Percentiles rank a stretch among this genome's conserved stretches.
Conservation (phyloP, 2,329 filamentous ascomycete species). For the Hymenotorrendiella dingleyae region DNA sequence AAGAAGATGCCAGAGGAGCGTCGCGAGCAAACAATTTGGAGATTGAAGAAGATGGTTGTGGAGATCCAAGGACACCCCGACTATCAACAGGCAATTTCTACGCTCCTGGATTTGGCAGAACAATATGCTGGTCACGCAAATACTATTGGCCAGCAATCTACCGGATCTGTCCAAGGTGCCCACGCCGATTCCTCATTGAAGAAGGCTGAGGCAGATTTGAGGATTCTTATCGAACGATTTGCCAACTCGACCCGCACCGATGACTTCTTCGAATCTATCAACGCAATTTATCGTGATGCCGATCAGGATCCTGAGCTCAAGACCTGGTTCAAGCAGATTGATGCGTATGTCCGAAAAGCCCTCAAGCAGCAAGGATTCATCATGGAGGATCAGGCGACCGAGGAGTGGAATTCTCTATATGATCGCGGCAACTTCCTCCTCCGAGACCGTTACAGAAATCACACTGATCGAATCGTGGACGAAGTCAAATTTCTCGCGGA, state of each 20-base stretch:
- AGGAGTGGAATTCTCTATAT: constrained; percentile 79
- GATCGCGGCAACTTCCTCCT: constrained; percentile 82
- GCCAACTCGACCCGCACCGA: constrained; percentile 89
- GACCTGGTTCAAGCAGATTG: constrained; percentile 77
- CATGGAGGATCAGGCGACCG: constrained; percentile 70
- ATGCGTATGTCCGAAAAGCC: constrained; percentile 74
- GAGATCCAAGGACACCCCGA: constrained; percentile 95
- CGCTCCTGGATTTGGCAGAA: constrained; percentile 77
- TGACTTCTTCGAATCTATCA: constrained; percentile 78
- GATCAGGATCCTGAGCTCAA: constrained; percentile 82
- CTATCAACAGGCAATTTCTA: constrained; percentile 87
- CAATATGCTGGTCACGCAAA: constrained; percentile 74
- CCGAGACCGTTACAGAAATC: constrained; percentile 77
- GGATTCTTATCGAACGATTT: constrained; percentile 87
- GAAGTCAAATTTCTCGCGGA: constrained; percentile 85
- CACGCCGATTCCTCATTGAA: constrained; percentile 58
- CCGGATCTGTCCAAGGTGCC: constrained; percentile 66
- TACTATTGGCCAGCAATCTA: constrained; percentile 55
- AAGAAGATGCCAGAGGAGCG: constrained; percentile 89
- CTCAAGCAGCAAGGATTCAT: constrained; percentile 89
- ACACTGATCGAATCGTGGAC: constrained; percentile 81
- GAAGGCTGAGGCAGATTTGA: constrained; percentile 72
- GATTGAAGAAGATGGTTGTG: constrained; percentile 95
- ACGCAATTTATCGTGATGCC: constrained; percentile 79
- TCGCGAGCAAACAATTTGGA: constrained; percentile 85